Base-by-base conservation (phyloP, 768 basidiomycete genomes). In the Heimioporus sp. region DNA sequence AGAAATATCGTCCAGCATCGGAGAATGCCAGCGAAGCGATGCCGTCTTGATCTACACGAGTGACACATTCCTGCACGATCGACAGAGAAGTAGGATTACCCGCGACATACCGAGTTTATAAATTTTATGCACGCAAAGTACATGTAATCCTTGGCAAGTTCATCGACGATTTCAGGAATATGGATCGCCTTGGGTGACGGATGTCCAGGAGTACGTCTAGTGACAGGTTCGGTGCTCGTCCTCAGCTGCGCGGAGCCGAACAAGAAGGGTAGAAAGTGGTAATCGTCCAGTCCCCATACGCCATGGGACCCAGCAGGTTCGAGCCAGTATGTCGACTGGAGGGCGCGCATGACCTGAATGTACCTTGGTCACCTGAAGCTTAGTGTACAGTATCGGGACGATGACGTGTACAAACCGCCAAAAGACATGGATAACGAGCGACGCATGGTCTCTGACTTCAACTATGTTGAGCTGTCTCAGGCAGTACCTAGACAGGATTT, bases 251-350 rank as follows among this genome's bases (percentile, higher is more conserved):
- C 86, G 2, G 88, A 82, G 3, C 92, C 92, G 60, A 87, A 94
- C 39, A 94, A 65, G 74, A 94, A 98, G 1, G 90, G 95, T 15
- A 95, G 77, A 72, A 97, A 99, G 61, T 97, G 94, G 62, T 98
- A 99, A 62, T 98, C 94, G 60, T 97, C 94, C 49, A 98, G 73
- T 2, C 96, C 96, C 90, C 95, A 98, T 0, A 98, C 96, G 0
- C 96, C 96, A 65, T 98, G 96, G 2, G 97, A 98, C n/a, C 96
- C 95, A 8, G 96, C 96, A 4, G 96, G 95, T 67, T 99, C 96
- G 0, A 98, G 81, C 93, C 95, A 98, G 66, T 99, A 99, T 3
- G 87, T 84, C 4, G 91, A 93, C 60, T 98, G 95, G 2, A 99
- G 76, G 11, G 82, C 63, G 0, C 97, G 83, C 91, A 92, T 92